Percentiles rank a stretch among this genome's conserved stretches.
These are phyloP conservation scores for Blepharisma japonicum DNA, from an alignment of 73 alveolate species.

Conservation along the genomic window DNA sequence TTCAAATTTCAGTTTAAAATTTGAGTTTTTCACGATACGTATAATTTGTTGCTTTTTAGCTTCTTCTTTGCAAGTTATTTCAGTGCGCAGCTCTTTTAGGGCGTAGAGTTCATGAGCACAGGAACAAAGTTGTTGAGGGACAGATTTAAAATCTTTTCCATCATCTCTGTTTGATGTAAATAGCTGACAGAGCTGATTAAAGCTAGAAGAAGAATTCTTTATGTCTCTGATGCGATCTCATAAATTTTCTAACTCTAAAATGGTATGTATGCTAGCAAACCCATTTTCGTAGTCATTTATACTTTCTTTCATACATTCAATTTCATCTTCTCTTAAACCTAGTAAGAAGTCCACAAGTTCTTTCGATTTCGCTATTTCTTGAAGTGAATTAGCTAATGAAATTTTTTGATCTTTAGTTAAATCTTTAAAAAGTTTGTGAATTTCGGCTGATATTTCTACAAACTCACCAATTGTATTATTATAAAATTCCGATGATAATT, in stretches of 20 bases:
- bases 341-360: too few species aligned
- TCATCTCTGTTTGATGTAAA: background rate
- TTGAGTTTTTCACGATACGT: background rate
- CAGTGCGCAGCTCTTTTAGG: background rate
- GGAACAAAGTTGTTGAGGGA: background rate
- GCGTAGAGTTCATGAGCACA: background rate
- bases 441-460: too few species aligned
- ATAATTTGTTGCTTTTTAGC: slow-evolving; percentile 11
- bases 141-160: background rate
- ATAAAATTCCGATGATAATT: too few species aligned
- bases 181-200: background rate
- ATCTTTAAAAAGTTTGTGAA: too few species aligned
- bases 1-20: background rate
- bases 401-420: too few species aligned
- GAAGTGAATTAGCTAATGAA: too few species aligned
- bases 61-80: background rate
- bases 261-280: background rate
- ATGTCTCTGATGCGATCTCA: background rate
- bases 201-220: background rate
- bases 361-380: too few species aligned
- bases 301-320: background rate
- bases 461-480: too few species aligned
- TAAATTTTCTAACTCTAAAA: background rate
- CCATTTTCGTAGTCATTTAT: slow-evolving; percentile 6
- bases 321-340: background rate